Evolutionary conservation across 192 early-diverging fungal species (phyloP).

Genomic region (Coemansia sp.): DNA sequence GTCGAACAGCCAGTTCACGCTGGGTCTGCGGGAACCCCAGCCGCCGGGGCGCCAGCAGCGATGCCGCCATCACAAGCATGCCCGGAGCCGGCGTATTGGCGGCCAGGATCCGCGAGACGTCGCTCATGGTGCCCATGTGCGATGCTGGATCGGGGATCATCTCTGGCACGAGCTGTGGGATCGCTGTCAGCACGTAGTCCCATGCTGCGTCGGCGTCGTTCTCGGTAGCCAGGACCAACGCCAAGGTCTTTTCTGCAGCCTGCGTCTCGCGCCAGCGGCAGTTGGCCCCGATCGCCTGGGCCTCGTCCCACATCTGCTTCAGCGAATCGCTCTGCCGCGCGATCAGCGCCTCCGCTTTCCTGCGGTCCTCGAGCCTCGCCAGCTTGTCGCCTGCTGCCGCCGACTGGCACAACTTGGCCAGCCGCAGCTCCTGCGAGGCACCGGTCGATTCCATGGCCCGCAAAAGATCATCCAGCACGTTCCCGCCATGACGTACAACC

Average conservation of each 20-base stretch:
- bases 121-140: background rate
- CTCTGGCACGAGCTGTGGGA: conserved; percentile 22
- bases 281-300: conserved; percentile 1
- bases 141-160: background rate
- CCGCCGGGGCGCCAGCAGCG: conserved; percentile 30
- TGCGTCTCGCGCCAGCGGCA: conserved; percentile 40
- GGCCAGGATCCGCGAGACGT: background rate
- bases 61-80: conserved; percentile 42
- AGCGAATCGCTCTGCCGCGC: background rate
- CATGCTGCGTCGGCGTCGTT: conserved; percentile 41
- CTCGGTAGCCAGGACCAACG: conserved; percentile 31
- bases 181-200: conserved; percentile 40
- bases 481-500: conserved; percentile 25
- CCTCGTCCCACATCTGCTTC: conserved; percentile 6
- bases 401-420: conserved; percentile 2
- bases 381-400: background rate
- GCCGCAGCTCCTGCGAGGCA: background rate
- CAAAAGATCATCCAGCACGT: conserved; percentile 32
- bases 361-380: background rate
- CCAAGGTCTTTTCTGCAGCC: conserved; percentile 45
- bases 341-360: background rate
- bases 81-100: conserved; percentile 36
- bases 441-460: conserved; percentile 10
- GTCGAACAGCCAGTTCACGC: conserved; percentile 24
- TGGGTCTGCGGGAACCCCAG: conserved; percentile 29